Conservation (phyloP, 192 early-diverging fungal genomes). For the Coemansia sp. region DNA sequence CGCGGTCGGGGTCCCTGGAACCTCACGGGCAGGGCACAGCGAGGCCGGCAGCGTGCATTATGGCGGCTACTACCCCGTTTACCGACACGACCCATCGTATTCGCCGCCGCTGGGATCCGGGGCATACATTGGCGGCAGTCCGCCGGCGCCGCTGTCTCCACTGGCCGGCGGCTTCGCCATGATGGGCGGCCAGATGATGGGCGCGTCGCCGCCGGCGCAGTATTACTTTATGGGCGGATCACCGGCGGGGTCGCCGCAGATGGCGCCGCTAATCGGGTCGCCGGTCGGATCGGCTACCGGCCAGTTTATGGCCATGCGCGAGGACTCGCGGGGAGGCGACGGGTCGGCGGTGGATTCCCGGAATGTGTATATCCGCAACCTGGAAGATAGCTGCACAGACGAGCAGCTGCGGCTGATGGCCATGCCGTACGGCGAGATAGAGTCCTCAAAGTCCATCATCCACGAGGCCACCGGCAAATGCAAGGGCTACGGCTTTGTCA, state of each 20-base stretch:
- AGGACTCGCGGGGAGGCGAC: not conserved
- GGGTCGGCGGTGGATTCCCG: slow-evolving; percentile 24
- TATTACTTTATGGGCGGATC: too few species aligned
- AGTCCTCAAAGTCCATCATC: slow-evolving; percentile 81
- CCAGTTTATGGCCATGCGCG: not conserved
- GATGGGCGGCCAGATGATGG: slow-evolving; percentile 9
- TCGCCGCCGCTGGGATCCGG: not conserved
- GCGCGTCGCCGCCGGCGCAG: slow-evolving; percentile 5
- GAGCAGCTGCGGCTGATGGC: slow-evolving; percentile 62
- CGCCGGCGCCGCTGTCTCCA: slow-evolving; percentile 10
- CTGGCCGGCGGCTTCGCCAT: slow-evolving; percentile 15
- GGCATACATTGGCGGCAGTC: slow-evolving; percentile 8
- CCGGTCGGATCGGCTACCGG: not conserved
- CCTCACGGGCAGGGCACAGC: not conserved
- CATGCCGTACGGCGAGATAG: slow-evolving; percentile 62
- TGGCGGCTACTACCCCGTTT: not conserved
- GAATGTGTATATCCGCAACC: slow-evolving; percentile 80
- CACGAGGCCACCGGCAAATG: slow-evolving; percentile 74
- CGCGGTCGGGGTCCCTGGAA: not conserved
- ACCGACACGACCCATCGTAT: not conserved
- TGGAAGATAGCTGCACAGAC: slow-evolving; percentile 66
- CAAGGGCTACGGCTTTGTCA: slow-evolving; percentile 87
- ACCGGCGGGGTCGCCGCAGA: slow-evolving; percentile 14
- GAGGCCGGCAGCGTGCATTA: slow-evolving; percentile 2
- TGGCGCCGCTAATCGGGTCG: slow-evolving; percentile 12